A percentile compares a stretch with the other conserved stretches of the same genome.
phyloP scores from a whole-genome alignment of 768 basidiomycete species.

The Hemileccinum rubropunctum region DNA sequence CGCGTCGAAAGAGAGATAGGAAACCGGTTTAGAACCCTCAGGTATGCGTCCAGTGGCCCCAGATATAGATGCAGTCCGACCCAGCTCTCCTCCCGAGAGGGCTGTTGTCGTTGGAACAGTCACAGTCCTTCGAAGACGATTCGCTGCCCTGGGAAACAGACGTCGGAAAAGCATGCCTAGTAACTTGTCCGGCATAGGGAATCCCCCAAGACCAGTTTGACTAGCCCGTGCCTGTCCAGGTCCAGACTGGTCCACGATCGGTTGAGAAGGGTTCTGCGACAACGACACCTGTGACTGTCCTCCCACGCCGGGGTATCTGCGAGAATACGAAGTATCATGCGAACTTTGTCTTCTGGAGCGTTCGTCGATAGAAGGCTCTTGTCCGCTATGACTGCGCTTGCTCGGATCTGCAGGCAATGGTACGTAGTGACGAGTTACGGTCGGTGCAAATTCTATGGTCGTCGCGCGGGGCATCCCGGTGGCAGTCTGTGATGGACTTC shows the following conservation, averaged over 20 bases:
- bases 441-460: conserved; percentile 53
- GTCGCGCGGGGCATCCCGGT: conserved; percentile 38
- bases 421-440: conserved; percentile 25
- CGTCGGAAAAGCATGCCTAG: conserved; percentile 46
- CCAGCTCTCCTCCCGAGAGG: conserved; percentile 34
- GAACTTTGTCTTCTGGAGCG: conserved; percentile 4
- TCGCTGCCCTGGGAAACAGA: conserved; percentile 63
- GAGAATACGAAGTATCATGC: conserved; percentile 12
- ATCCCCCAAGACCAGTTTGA: conserved; percentile 64
- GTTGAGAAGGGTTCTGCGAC: conserved; percentile 7
- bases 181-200: conserved; percentile 66
- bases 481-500: conserved; percentile 3
- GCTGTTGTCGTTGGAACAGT: conserved; percentile 76
- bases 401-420: conserved; percentile 27
- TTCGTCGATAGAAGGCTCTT: conserved; percentile 5
- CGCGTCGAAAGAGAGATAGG: conserved; percentile 86
- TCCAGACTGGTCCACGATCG: conserved; percentile 14
- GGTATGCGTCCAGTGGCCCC: conserved; percentile 19
- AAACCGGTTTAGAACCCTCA: conserved; percentile 51
- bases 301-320: conserved; percentile 11
- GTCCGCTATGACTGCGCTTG: conserved; percentile 18
- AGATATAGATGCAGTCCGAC: conserved; percentile 22
- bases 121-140: conserved; percentile 60
- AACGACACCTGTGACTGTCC: conserved; percentile 15
- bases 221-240: conserved; percentile 22